Evolutionary conservation across 2,329 filamentous ascomycete species (phyloP).

Genomic region (Sphaerulina musiva): DNA sequence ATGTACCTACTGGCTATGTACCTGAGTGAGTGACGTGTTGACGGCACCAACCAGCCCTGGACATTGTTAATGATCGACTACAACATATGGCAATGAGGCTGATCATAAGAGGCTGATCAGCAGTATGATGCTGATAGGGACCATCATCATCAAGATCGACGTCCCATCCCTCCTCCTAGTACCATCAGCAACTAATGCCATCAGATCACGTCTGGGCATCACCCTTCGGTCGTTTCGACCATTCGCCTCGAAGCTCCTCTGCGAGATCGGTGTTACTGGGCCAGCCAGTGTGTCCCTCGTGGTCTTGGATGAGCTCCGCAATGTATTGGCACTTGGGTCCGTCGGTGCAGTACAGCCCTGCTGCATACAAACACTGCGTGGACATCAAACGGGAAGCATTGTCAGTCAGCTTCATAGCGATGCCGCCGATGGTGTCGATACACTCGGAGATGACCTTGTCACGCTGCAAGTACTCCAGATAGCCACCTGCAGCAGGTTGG

Average conservation of each 20-base stretch:
- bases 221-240: slow-evolving; percentile 18
- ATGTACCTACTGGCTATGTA: too few species aligned
- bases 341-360: slow-evolving; percentile 41
- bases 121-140: too few species aligned
- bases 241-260: slow-evolving; percentile 24
- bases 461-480: slow-evolving; percentile 43
- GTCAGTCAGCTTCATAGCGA: slow-evolving; percentile 42
- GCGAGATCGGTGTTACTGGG: slow-evolving; percentile 32
- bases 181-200: too few species aligned
- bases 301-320: slow-evolving; percentile 35
- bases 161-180: too few species aligned
- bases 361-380: slow-evolving; percentile 40
- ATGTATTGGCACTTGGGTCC: slow-evolving; percentile 35
- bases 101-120: too few species aligned
- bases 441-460: slow-evolving; percentile 43
- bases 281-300: slow-evolving; percentile 39
- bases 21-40: too few species aligned
- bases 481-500: slow-evolving; percentile 46
- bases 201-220: background rate
- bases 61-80: too few species aligned
- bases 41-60: too few species aligned
- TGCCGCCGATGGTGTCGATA: slow-evolving; percentile 46
- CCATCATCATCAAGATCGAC: too few species aligned
- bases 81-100: too few species aligned
- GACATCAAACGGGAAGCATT: slow-evolving; percentile 41